Base-by-base conservation (phyloP, 73 alveolate species). In the Stentor coeruleus region DNA sequence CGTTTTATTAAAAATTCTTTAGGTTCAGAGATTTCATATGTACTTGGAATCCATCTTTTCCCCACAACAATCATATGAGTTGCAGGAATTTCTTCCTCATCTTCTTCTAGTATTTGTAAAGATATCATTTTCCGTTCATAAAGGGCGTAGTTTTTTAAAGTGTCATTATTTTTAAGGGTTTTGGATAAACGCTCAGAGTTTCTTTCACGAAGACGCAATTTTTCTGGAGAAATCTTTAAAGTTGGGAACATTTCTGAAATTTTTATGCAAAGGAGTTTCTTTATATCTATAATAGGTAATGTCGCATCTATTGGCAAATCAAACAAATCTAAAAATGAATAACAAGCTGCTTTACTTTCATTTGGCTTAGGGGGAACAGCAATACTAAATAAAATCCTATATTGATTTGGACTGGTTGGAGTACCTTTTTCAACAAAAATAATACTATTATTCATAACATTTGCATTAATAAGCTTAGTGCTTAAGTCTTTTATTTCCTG, bases 401-500 rank as follows among this genome's bases (percentile, higher is more conserved):
- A 35, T 75, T 75, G 59, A 2, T 33, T 66, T 75, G 14, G 38
- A 14, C 20, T 31, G 2, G 77, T 39, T 0, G 83, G 83, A 0
- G 6, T 66, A 0, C 83, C 83, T 20, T n/a, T 15, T 39, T 75
- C 83, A 20, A 75, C 39, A 38, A 39, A 75, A 0, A 75, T n/a
- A 15, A 75, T 20, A 40, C 79, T 26, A 2, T 66, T 66, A 11
- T 66, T 20, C 0, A 66, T 31, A 28, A 66, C 20, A 33, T 66
- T 66, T 33, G 39, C 39, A 28, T 20, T 20, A 20, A 40, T 20
- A 28, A 66, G 41, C 37, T 66, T 66, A 33, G 15, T 66, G 37
- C 40, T 26, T 66, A 75, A 20, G 38, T 75, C 83, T 35, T 75
- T 75, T n/a, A 75, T 31, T 75, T 75, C 83, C 26, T 31, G 28